Conservation (phyloP, 352 stramenopile species). For the Phytopythium aichiense region DNA sequence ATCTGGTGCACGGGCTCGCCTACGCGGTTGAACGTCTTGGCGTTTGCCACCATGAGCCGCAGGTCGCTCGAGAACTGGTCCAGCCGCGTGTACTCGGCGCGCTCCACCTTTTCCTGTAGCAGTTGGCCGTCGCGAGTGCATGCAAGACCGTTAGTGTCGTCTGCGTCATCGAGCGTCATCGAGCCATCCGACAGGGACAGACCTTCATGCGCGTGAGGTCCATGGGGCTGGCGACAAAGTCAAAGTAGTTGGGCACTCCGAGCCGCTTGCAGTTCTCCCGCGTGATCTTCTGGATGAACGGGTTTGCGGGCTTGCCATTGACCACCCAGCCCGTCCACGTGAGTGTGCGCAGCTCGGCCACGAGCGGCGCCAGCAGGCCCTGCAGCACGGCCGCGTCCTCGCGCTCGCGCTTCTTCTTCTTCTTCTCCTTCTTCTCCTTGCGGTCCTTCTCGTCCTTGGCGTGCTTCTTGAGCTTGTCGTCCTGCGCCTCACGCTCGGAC, state of each 20-base stretch:
- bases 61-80: conserved; percentile 76
- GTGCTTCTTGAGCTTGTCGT: conserved; percentile 50
- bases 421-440: conserved; percentile 83
- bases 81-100: conserved; percentile 67
- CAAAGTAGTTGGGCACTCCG: conserved; percentile 83
- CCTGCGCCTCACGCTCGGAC: conserved; percentile 26
- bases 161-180: neutral
- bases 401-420: conserved; percentile 76
- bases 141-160: neutral
- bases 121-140: neutral
- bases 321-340: conserved; percentile 77
- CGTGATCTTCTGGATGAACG: conserved; percentile 85
- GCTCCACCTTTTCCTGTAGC: conserved; percentile 60
- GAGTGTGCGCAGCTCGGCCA: conserved; percentile 56
- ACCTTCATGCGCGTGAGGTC: conserved; percentile 79
- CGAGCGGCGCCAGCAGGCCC: conserved; percentile 66
- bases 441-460: conserved; percentile 69
- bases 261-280: conserved; percentile 82
- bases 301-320: conserved; percentile 64
- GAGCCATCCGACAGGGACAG: no score
- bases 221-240: conserved; percentile 79
- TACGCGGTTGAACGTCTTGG: conserved; percentile 82
- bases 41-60: conserved; percentile 77
- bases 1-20: conserved; percentile 82
- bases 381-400: conserved; percentile 68